phyloP scores from a whole-genome alignment of 805 yeast species.

The Candida insectalens region DNA sequence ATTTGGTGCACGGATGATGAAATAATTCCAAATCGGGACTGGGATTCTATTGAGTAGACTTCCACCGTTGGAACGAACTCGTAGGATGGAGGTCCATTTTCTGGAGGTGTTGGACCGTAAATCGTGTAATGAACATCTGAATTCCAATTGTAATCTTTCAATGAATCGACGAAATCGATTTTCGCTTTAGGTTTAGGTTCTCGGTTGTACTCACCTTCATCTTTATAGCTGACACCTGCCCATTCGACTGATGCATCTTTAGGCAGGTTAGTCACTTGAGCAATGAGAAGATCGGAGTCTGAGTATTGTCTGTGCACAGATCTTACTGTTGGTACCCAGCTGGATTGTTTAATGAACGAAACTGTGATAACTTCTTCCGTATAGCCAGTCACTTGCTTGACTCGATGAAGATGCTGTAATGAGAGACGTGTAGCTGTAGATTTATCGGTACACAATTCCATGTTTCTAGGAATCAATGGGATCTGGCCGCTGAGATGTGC shows the following conservation, averaged over 20 bases:
- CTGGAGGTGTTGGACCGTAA: no score
- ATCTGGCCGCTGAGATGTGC: slow-evolving; percentile 84
- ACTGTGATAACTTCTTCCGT: slow-evolving; percentile 35
- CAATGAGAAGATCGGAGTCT: slow-evolving; percentile 33
- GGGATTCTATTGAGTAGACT: no score
- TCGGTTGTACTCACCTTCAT: no score
- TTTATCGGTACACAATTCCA: slow-evolving; percentile 36
- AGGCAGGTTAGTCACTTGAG: slow-evolving; percentile 51
- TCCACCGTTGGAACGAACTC: no score
- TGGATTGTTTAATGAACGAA: slow-evolving; percentile 40
- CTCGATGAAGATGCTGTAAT: slow-evolving; percentile 64
- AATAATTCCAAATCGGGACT: no score
- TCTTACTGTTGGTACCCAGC: slow-evolving; percentile 22
- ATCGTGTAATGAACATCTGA: no score
- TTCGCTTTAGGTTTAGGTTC: no score
- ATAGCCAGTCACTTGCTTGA: slow-evolving; percentile 45
- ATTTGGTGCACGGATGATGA: no score
- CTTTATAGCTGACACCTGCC: slow-evolving; percentile 52
- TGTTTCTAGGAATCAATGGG: slow-evolving; percentile 65
- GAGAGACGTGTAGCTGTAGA: slow-evolving; percentile 40
- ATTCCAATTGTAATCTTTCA: no score
- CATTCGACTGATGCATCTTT: slow-evolving; percentile 61
- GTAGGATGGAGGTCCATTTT: no score
- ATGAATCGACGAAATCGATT: no score
- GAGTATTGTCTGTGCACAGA: slow-evolving; percentile 38